Base-by-base conservation (phyloP, 331 rosid genomes). In the Quercus phellos region DNA sequence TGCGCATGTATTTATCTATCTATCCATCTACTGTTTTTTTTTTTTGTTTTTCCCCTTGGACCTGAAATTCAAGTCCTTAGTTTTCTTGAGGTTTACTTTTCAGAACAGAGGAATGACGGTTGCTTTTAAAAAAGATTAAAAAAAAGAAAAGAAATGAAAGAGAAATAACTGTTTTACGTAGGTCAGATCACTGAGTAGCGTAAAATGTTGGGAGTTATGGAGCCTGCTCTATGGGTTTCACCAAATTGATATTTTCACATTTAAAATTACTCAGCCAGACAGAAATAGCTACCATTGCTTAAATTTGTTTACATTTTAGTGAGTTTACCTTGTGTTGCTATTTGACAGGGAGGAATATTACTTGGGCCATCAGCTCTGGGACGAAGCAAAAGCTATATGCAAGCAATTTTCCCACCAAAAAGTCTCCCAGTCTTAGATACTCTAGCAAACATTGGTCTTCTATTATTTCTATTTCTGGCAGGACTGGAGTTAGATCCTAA, bases 301-400 rank as follows among this genome's bases (percentile, higher is more conserved):
- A 4, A 29, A 16, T 56, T 18, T 70, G 71, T 63, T 55, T 76
- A 46, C 50, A 56, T 27, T 38, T 60, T 60, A 35, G 5, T 24
- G 21, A 43, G 11, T 66, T 50, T 22, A 70, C 26, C 22, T 54
- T 67, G 53, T 59, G 13, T 84, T 74, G n/a, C 24, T 67, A 68
- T 74, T 84, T 76, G 81, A 55, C 92, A 94, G 98, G 97, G 97
- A 76, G 97, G 97, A 74, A 84, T 94, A 82, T 26, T 94, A 26
- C 97, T 94, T 18, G 97, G 97, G 50, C 97, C 97, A 29, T 94
- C 97, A 27, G 97, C 88, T 1, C 81, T 94, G 29, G 97, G 98
- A 72, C 90, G 97, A 68, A 90, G 81, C 80, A 87, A 79, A 83
- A 87, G 73, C 55, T 92, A 84, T 80, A 81, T 92, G 58, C 58